Conservation (phyloP, 345 rosid genomes). For the Arabidopsis suecica region DNA sequence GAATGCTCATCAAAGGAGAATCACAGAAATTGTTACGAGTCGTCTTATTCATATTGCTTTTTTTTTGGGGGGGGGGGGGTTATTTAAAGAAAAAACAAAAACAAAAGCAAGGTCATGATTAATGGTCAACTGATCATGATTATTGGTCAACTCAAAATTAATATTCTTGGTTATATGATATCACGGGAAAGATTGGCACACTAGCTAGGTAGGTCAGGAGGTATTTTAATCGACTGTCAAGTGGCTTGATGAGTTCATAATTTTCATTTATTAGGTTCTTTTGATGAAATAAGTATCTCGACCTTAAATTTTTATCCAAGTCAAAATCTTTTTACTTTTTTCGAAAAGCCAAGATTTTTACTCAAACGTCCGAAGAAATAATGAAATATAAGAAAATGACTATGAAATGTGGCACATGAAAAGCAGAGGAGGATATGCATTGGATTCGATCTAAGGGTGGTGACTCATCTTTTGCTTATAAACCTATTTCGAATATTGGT, state of each 20-base stretch:
- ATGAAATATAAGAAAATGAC: conserved; percentile 17
- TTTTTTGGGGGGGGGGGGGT: neutral
- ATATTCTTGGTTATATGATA: neutral
- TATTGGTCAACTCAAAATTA: conserved; percentile 16
- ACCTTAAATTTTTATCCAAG: neutral
- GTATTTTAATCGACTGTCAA: neutral
- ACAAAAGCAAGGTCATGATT: conserved; percentile 8
- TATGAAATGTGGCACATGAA: conserved; percentile 34
- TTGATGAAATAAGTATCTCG: conserved; percentile 1
- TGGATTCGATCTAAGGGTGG: conserved; percentile 35
- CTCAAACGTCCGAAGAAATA: conserved; percentile 1
- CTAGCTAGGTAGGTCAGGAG: neutral
- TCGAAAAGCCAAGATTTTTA: neutral
- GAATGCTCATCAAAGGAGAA: conserved; percentile 25
- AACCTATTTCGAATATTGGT: neutral
- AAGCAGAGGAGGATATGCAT: conserved; percentile 38
- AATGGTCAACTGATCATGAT: conserved; percentile 1
- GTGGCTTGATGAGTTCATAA: neutral
- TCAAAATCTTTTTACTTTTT: neutral
- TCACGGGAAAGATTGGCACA: neutral
- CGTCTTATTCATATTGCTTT: conserved; percentile 5
- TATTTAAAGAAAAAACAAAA: neutral
- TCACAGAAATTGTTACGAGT: conserved; percentile 18
- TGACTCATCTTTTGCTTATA: neutral
- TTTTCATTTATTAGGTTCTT: neutral